phyloP scores from a whole-genome alignment of 2,329 filamentous ascomycete species.

The Phaeophleospora eucalypticola region DNA sequence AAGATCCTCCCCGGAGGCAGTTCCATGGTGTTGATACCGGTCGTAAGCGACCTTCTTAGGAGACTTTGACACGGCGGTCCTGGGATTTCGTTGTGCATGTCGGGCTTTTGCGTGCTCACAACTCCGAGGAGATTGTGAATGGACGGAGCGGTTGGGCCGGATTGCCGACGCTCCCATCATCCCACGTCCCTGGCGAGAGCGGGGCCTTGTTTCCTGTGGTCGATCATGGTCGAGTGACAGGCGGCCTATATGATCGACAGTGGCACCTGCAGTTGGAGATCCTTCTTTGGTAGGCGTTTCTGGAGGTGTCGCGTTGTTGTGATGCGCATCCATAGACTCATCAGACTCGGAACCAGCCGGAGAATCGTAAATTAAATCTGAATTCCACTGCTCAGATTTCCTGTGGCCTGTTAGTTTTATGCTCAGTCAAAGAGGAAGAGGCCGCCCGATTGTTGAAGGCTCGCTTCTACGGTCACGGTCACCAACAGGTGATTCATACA shows the following conservation, averaged over 20 bases:
- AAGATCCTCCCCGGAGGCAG: constrained; percentile 1
- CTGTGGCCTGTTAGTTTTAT: neutral
- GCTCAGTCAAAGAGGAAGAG: neutral
- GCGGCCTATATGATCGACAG: constrained; percentile 8
- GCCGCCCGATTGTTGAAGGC: no score
- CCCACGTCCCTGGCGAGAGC: constrained; percentile 5
- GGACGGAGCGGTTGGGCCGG: constrained; percentile 10
- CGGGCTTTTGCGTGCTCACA: neutral
- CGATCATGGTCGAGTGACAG: constrained; percentile 11
- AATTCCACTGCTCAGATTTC: neutral
- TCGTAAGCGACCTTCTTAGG: neutral
- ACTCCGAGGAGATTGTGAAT: constrained; percentile 3
- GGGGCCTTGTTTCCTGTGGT: neutral
- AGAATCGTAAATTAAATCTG: neutral
- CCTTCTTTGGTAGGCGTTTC: constrained; percentile 7
- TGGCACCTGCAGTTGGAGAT: neutral
- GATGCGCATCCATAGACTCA: constrained; percentile 16
- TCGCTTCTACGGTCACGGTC: no score
- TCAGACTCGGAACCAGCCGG: constrained; percentile 6
- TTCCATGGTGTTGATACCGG: neutral
- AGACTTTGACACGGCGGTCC: neutral
- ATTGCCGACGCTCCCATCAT: constrained; percentile 1
- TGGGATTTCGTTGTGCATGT: neutral
- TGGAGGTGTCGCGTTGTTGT: constrained; percentile 11
- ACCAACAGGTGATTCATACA: neutral